Conservation (phyloP, 139 green algal genomes). For the Nannochloris sp. region DNA sequence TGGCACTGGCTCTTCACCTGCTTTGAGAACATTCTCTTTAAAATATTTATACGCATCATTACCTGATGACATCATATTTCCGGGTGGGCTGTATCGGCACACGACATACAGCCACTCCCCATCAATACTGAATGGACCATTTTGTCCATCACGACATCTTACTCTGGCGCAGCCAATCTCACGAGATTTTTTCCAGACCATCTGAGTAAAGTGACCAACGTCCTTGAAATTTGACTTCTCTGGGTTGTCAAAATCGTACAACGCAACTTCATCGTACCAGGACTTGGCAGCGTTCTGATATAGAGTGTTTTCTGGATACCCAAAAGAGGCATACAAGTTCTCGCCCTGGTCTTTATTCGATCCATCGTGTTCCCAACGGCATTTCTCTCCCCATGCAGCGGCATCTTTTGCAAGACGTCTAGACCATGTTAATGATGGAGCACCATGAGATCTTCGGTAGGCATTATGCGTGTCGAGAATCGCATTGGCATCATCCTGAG, state of each 20-base stretch:
- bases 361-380: background rate
- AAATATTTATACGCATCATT: constrained; percentile 3
- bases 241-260: background rate
- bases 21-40: background rate
- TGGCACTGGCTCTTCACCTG: background rate
- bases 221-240: background rate
- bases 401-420: background rate
- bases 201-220: constrained; percentile 1
- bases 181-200: background rate
- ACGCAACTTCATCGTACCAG: background rate
- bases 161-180: background rate
- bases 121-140: background rate
- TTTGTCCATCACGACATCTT: background rate
- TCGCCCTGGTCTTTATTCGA: background rate
- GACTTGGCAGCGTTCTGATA: background rate
- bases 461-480: background rate
- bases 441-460: background rate
- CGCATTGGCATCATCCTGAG: background rate
- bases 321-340: background rate
- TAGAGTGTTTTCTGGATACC: background rate
- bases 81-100: background rate
- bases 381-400: background rate
- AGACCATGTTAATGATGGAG: background rate
- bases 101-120: background rate
- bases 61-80: background rate